These are phyloP conservation scores for Amniculicola lignicola DNA, from an alignment of 495 filamentous ascomycete species.

Conservation along the genomic window DNA sequence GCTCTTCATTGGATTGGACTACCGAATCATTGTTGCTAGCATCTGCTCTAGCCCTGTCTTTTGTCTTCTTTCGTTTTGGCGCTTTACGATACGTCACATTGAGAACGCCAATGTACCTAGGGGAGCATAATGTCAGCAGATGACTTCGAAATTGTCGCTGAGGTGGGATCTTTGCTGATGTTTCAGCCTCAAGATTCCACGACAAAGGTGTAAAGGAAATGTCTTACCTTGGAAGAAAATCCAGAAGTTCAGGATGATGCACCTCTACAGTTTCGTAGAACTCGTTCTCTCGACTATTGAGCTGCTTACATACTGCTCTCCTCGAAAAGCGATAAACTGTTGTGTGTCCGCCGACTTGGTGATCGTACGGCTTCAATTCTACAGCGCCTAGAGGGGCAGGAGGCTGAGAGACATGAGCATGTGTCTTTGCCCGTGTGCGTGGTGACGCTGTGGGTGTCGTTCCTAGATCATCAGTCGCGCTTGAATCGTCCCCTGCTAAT, in stretches of 20 bases:
- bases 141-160: slow-evolving; percentile 11
- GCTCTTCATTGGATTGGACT: slow-evolving; percentile 2
- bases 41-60: slow-evolving; percentile 18
- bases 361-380: slow-evolving; percentile 92
- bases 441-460: slow-evolving; percentile 59
- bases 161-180: slow-evolving; percentile 36
- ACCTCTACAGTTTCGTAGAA: slow-evolving; percentile 96
- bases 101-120: slow-evolving; percentile 91
- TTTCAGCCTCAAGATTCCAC: slow-evolving; percentile 41
- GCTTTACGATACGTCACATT: slow-evolving; percentile 95
- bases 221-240: slow-evolving; percentile 86
- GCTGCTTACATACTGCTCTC: slow-evolving; percentile 92
- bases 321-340: slow-evolving; percentile 94
- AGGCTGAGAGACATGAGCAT: slow-evolving; percentile 7
- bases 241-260: slow-evolving; percentile 81
- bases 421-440: slow-evolving; percentile 12
- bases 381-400: slow-evolving; percentile 78
- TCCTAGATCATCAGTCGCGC: slow-evolving; percentile 57
- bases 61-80: slow-evolving; percentile 60
- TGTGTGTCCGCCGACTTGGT: slow-evolving; percentile 95
- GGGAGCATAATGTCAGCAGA: slow-evolving; percentile 40
- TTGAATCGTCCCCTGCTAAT: slow-evolving; percentile 49
- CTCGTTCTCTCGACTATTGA: slow-evolving; percentile 95
- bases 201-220: slow-evolving; percentile 32
- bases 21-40: slow-evolving; percentile 6